Conservation (phyloP, 2,329 filamentous ascomycete species). For the Knufia petricola region DNA sequence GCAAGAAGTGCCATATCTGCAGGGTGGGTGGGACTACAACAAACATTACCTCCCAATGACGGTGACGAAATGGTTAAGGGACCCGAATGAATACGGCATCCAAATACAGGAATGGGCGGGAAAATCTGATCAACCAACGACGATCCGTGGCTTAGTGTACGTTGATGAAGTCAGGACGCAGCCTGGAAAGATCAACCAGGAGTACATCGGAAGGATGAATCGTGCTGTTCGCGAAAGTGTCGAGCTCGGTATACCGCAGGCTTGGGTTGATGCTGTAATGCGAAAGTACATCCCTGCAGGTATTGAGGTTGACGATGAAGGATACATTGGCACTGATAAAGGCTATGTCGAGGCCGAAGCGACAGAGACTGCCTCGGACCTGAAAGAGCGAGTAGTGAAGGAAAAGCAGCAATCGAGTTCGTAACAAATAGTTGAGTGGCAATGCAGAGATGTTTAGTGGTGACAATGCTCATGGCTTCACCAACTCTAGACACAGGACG, state of each 20-base stretch:
- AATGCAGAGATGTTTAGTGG: no score
- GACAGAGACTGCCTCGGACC: slow-evolving; percentile 11
- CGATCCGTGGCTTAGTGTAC: slow-evolving; percentile 31
- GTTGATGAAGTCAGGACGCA: slow-evolving; percentile 32
- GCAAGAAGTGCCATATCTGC: slow-evolving; percentile 13
- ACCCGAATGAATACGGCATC: slow-evolving; percentile 17
- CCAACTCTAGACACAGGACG: no score
- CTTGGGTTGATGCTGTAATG: slow-evolving; percentile 31
- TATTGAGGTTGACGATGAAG: slow-evolving; percentile 16
- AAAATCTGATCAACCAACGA: not conserved
- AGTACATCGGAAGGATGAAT: slow-evolving; percentile 36
- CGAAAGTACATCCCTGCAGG: slow-evolving; percentile 29
- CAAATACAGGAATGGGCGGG: slow-evolving; percentile 7
- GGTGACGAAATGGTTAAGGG: slow-evolving; percentile 17
- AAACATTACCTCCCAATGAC: slow-evolving; percentile 21
- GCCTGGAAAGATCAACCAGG: slow-evolving; percentile 27
- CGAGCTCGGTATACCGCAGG: slow-evolving; percentile 24
- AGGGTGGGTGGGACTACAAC: slow-evolving; percentile 23
- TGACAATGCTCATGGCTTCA: no score
- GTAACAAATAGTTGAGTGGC: not conserved
- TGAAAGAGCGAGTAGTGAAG: slow-evolving; percentile 6
- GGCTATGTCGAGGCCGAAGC: slow-evolving; percentile 19
- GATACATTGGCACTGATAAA: slow-evolving; percentile 19
- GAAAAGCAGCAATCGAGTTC: slow-evolving; percentile 2
- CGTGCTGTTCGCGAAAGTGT: slow-evolving; percentile 32